Base-by-base conservation (phyloP, 176 grass and related monocot species). In the Elymus sibiricus region DNA sequence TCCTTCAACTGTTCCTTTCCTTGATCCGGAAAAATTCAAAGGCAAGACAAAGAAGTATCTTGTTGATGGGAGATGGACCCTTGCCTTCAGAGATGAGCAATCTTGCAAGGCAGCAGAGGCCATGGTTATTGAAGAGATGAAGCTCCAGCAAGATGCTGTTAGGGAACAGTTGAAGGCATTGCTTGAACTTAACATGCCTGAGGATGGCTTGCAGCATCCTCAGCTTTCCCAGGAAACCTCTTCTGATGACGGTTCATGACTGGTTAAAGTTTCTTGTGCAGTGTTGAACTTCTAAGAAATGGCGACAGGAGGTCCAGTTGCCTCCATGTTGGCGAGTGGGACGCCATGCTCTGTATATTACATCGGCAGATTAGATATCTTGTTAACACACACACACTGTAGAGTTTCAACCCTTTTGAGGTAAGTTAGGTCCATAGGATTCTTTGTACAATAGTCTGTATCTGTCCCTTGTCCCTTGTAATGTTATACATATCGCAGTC, bases 21-120 rank as follows among this genome's bases (percentile, higher is more conserved):
- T 99, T 89, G 97, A 99, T 77, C 85, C 90, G 13, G 78, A 72
- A 44, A 99, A 94, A 70, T 85, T 78, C 74, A 84, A 91, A 89
- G 55, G 74, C 9, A 91, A 86, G 35, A 84, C 93, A 73, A 61
- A 79, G n/a, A 94, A 96, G 89, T 72, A 89, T 85, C 92, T 99
- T 77, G 94, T 99, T 77, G 94, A 97, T 84, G 97, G 97, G 53
- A 91, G 97, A 77, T 99, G 97, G 97, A 99, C 94, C 15, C 92
- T 99, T 64, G 97, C 97, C 72, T 99, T 97, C 67, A 91, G 74
- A 68, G 91, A 90, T 73, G 90, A 94, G 79, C 88, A 99, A 73
- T 73, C 85, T 49, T 97, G 97, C 66, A 90, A 93, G 79, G 79
- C 78, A 69, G 94, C 97, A 21, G 77, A 91, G 79, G 72, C 82